These are phyloP conservation scores for Hippophae rhamnoides DNA, from an alignment of 306 rosid genomes.

Conservation along the genomic window DNA sequence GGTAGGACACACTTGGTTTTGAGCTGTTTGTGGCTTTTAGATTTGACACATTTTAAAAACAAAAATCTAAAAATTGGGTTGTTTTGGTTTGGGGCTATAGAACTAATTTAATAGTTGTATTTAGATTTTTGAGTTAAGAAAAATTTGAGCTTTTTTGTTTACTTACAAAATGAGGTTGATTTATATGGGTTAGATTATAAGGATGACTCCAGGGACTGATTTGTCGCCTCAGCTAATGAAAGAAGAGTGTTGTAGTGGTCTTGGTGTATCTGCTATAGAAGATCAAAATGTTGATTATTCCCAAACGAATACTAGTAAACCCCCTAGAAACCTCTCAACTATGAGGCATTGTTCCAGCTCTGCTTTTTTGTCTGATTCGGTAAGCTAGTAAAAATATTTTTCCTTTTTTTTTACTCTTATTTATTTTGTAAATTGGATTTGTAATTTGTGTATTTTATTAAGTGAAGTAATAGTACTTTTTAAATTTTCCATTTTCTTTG, in stretches of 20 bases:
- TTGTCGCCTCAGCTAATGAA: constrained; percentile 19
- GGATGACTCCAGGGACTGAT: constrained; percentile 33
- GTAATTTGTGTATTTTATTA: background rate
- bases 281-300: constrained; percentile 34
- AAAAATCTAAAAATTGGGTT: constrained; percentile 13
- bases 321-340: constrained; percentile 42
- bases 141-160: constrained; percentile 12
- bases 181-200: constrained; percentile 12
- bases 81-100: constrained; percentile 16
- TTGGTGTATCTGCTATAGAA: constrained; percentile 30
- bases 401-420: background rate
- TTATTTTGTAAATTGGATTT: background rate
- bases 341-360: constrained; percentile 46
- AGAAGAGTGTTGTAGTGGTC: constrained; percentile 20
- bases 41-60: too few relatives aligned
- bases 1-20: constrained; percentile 23
- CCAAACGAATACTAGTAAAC: constrained; percentile 29
- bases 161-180: constrained; percentile 6
- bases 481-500: too few relatives aligned
- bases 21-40: constrained; percentile 6
- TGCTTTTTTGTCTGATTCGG: constrained; percentile 42
- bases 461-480: too few relatives aligned
- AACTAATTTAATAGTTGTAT: constrained; percentile 13
- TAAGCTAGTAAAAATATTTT: constrained; percentile 16
- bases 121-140: constrained; percentile 12